Base-by-base conservation (phyloP, 768 basidiomycete genomes). In the Hortiboletus campestris region DNA sequence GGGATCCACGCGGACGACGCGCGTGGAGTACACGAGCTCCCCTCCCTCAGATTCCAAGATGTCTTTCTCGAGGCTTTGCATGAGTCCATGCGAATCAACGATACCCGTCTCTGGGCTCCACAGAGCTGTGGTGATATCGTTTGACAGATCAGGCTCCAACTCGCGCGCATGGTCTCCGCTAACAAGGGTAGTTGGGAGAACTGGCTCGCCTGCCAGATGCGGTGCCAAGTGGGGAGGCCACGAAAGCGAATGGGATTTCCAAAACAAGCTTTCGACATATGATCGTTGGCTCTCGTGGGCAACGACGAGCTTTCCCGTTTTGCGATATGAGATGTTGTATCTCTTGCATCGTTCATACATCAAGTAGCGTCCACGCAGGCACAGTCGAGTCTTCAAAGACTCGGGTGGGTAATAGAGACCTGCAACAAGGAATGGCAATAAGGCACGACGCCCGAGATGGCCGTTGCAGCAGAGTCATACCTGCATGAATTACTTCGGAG, bases 401-500 rank as follows among this genome's bases (percentile, higher is more conserved):
- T 84, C 74, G 3, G 80, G 72, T 0, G 94, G 92, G 66, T 96
- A 96, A 66, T 94, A 93, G 2, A 94, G 75, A 25, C 91, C 91
- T 92, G 61, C 5, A 39, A 53, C 28, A 36, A 44, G 36, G 34
- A 12, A 17, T 48, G 28, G 14, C 43, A 36, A 54, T 45, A 5
- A 61, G 38, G n/a, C 11, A 7, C 20, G 17, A 49, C 13, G 29
- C 7, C 32, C 12, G 28, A n/a, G 22, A 10, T 38, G 36, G 32
- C 9, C 29, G 10, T 31, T 39, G 9, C 13, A 28, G 19, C 34
- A 31, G 35, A 4, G 20, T 22, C 67, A 41, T 65, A 85, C 90
- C 94, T 57, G 91, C 87, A 74, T 98, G 95, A 28, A 98, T 89
- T 22, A 98, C 95, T 66, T 97, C 95, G 0, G 94, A 95, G 69